These are phyloP conservation scores for Phytophthora rubi DNA, from an alignment of 352 stramenopile genomes.

Conservation along the genomic window DNA sequence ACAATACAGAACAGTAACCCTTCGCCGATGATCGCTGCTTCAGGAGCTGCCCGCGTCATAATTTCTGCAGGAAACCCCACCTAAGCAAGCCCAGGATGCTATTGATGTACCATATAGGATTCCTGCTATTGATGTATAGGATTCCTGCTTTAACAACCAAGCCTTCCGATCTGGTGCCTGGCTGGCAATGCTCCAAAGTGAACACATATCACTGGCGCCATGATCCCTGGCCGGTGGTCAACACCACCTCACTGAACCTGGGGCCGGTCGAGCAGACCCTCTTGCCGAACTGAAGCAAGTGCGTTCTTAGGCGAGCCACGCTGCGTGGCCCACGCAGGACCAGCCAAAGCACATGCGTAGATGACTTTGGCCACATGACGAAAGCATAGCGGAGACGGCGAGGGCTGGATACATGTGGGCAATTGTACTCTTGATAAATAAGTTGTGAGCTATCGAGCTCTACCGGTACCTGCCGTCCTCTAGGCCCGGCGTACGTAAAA, in stretches of 20 bases:
- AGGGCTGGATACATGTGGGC: slow-evolving; percentile 10
- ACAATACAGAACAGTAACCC: neutral
- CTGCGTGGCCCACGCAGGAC: too few relatives aligned
- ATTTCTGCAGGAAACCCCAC: neutral
- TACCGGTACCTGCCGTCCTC: neutral
- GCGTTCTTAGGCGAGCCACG: neutral
- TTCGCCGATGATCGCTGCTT: neutral
- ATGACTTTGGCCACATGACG: slow-evolving; percentile 4
- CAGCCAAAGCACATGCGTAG: neutral
- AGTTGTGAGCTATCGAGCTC: slow-evolving; percentile 15
- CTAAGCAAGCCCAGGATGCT: neutral
- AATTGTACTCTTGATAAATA: slow-evolving; percentile 41
- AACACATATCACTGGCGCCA: neutral
- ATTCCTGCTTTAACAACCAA: neutral
- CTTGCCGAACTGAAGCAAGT: neutral
- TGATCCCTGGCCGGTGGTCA: neutral
- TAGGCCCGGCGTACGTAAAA: slow-evolving; percentile 8
- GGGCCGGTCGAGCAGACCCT: neutral
- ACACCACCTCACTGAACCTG: neutral
- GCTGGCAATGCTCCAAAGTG: too few relatives aligned
- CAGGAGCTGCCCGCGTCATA: slow-evolving; percentile 10
- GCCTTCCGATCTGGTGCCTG: too few relatives aligned
- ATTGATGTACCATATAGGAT: neutral
- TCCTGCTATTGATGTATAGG: neutral
- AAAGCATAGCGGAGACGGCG: slow-evolving; percentile 4